Evolutionary conservation across 176 grass and related monocot genomes (phyloP).

Genomic region (Triticum dicoccoides): DNA sequence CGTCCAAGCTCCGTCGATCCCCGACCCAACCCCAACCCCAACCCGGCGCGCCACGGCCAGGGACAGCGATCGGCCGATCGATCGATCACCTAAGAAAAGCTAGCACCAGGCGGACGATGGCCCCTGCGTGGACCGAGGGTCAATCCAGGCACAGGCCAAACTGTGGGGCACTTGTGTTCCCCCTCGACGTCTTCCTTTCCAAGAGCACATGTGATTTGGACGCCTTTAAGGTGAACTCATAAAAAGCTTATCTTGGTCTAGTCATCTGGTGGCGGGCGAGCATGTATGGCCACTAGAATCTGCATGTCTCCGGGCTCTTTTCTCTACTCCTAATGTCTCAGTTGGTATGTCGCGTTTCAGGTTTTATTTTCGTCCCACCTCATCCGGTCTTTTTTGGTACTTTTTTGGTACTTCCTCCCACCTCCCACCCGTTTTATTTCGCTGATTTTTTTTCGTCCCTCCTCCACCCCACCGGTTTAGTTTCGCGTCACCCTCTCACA

Average conservation of each 20-base stretch:
- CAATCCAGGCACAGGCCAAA: slow-evolving; percentile 28
- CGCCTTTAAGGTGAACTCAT: neutral
- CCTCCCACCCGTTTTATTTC: no score
- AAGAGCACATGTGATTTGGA: slow-evolving; percentile 25
- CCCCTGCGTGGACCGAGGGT: neutral
- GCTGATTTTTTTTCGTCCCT: no score
- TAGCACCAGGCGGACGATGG: neutral
- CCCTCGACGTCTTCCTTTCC: neutral
- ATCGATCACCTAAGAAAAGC: neutral
- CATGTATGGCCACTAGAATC: neutral
- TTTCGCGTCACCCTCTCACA: no score
- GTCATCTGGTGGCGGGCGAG: neutral
- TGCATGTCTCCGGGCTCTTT: no score
- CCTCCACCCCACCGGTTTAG: no score
- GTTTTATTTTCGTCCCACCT: no score
- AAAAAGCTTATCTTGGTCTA: neutral
- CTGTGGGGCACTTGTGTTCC: slow-evolving; percentile 37
- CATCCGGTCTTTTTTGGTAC: no score
- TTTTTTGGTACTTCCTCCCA: no score
- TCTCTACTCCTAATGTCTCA: no score
- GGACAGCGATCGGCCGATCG: neutral
- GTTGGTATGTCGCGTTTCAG: no score
- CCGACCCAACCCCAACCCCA: neutral
- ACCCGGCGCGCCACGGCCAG: neutral
- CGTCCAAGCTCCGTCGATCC: neutral